phyloP scores from a whole-genome alignment of 225 moss, liverwort and hornwort genomes.

The Lunularia cruciata region DNA sequence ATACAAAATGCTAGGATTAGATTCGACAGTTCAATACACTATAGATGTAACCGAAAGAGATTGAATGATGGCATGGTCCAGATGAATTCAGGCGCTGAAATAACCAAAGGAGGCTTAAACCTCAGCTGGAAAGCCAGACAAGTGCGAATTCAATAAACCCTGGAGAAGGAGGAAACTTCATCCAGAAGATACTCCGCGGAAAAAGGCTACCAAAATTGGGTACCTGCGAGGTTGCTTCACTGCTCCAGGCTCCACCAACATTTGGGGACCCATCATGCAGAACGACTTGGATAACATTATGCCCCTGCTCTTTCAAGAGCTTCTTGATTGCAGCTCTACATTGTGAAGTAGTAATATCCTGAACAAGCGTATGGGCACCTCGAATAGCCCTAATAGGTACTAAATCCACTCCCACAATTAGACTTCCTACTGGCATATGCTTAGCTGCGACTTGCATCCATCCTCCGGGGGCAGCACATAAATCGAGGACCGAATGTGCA shows the following conservation, averaged over 20 bases:
- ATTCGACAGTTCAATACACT: too few species aligned
- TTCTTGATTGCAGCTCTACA: conserved; percentile 81
- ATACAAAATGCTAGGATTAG: conserved; percentile 17
- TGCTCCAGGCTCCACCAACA: conserved; percentile 92
- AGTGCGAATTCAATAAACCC: too few species aligned
- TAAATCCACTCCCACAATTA: conserved; percentile 90
- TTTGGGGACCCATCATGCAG: conserved; percentile 97
- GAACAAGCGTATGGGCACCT: conserved; percentile 83
- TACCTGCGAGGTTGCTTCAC: conserved; percentile 88
- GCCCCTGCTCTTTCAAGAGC: conserved; percentile 74
- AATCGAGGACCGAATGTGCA: conserved; percentile 84
- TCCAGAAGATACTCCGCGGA: too few species aligned
- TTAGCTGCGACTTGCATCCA: conserved; percentile 98
- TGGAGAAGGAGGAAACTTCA: too few species aligned
- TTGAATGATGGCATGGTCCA: too few species aligned
- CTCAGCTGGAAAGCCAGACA: too few species aligned
- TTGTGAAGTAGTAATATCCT: conserved; percentile 89
- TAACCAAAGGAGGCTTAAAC: too few species aligned
- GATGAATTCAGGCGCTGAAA: too few species aligned
- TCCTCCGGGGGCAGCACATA: conserved; percentile 98
- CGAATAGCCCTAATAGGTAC: conserved; percentile 95
- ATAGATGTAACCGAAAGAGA: too few species aligned
- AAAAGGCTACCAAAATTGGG: too few species aligned
- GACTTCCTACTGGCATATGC: conserved; percentile 92
- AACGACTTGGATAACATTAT: conserved; percentile 89